Base-by-base conservation (phyloP, 2,329 filamentous ascomycete species). In the Ophiostoma piceae region DNA sequence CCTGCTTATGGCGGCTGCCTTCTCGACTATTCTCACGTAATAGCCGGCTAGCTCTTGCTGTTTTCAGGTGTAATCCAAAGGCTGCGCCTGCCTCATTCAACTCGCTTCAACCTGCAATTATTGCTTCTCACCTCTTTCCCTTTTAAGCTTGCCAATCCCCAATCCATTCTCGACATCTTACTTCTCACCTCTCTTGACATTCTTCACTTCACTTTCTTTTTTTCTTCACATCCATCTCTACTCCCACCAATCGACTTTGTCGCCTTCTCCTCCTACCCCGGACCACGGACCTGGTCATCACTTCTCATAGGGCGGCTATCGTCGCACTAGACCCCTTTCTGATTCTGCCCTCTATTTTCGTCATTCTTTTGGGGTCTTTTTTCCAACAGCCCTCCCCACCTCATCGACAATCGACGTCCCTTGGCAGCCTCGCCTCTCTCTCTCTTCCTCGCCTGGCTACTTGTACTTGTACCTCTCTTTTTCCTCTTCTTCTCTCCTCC, bases 361-460 rank as follows among this genome's bases (percentile, higher is more conserved):
- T 57, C 66, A 67, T 67, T 67, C 39, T n/a, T 47, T 47, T 19
- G 43, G 43, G 16, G 43, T 47, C 43, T 47, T n/a, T 9, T 9
- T 26, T 41, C 37, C 29, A 14, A 66, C 22, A 35, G 26, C 14
- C 54, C 66, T 68, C 69, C 43, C 32, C 69, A 70, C 69, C 37
- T 62, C 69, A 68, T 66, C 32, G 39, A 66, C 54, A 39, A 64
- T 68, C 32, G 41, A 67, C 57, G 57, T 65, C 57, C 26, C 66
- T 70, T 68, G 66, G 66, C 66, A 70, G 69, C 69, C 69, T 68
- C 29, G 69, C 67, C 69, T 68, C 67, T 43, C 51, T 29, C 43
- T 35, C 12, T 16, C 47, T 16, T n/a, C 32, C 26, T 47, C 43
- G 35, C 35, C 8, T 35, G 4, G 35, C 35, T 35, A 35, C 35